phyloP scores from a whole-genome alignment of 371 early-diverging fungal species.

The Mortierella sp. region DNA sequence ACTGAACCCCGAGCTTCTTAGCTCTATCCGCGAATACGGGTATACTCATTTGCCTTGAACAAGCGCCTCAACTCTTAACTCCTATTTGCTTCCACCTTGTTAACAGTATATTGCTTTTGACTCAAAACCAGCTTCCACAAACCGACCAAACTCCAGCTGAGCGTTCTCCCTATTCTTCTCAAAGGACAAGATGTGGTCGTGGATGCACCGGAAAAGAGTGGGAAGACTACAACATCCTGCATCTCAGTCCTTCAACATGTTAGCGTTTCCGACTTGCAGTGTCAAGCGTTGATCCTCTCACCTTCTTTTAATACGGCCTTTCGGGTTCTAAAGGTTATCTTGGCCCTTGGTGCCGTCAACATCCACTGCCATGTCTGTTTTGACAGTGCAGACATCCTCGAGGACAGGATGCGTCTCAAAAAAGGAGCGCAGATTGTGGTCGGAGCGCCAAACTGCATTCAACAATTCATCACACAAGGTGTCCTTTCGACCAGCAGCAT shows the following conservation, averaged over 20 bases:
- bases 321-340: conserved; percentile 84
- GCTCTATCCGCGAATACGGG: conserved; percentile 24
- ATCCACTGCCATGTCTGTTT: too few relatives aligned
- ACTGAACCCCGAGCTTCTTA: conserved; percentile 12
- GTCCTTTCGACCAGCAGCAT: conserved; percentile 76
- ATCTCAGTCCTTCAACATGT: conserved; percentile 84
- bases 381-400: too few relatives aligned
- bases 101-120: too few relatives aligned
- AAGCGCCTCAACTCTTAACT: not conserved
- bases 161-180: conserved; percentile 82
- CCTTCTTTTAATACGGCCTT: conserved; percentile 79
- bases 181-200: conserved; percentile 88
- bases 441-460: conserved; percentile 75
- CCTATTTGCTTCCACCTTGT: too few relatives aligned
- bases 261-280: conserved; percentile 66
- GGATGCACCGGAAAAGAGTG: conserved; percentile 98
- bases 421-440: conserved; percentile 50
- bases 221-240: conserved; percentile 88
- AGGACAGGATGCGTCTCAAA: too few relatives aligned
- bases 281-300: conserved; percentile 87
- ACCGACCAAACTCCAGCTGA: too few relatives aligned
- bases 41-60: not conserved
- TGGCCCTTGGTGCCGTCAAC: conserved; percentile 80
- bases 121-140: not conserved
- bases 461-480: conserved; percentile 87